These are phyloP conservation scores for Daldinia decipiens DNA, from an alignment of 495 filamentous ascomycete species.

Conservation along the genomic window DNA sequence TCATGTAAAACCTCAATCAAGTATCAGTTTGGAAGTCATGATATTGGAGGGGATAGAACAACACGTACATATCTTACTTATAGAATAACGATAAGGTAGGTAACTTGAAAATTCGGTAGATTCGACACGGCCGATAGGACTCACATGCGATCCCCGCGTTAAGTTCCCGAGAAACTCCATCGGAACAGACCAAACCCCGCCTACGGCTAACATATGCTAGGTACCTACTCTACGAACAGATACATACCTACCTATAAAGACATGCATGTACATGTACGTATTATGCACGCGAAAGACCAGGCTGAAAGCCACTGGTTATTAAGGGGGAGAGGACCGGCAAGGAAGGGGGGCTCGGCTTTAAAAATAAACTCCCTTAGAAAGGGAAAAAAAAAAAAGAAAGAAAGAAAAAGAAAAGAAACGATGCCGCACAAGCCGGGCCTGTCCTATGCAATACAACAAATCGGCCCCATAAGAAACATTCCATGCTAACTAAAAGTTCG, in stretches of 20 bases:
- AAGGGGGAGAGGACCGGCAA: neutral
- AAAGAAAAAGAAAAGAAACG: neutral
- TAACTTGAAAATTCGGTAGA: neutral
- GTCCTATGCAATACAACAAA: constrained; percentile 17
- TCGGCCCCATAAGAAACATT: constrained; percentile 4
- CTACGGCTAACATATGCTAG: neutral
- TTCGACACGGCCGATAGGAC: neutral
- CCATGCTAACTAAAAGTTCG: constrained; percentile 10
- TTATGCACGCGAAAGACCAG: neutral
- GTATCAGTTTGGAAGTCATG: too few species aligned
- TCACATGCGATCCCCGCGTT: neutral
- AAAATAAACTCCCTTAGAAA: neutral
- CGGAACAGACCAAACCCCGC: constrained; percentile 1
- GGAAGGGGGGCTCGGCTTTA: neutral
- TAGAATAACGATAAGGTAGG: too few species aligned
- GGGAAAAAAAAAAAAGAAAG: too few species aligned
- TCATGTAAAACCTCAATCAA: too few species aligned
- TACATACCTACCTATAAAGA: too few species aligned
- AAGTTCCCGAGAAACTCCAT: neutral
- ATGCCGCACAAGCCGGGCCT: constrained; percentile 25
- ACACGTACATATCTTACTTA: too few species aligned
- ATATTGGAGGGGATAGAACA: too few species aligned
- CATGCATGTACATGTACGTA: neutral
- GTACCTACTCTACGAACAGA: neutral
- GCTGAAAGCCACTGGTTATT: neutral